A percentile compares a stretch with the other conserved stretches of the same genome.
Conservation (phyloP, 306 rosid genomes). For the Lathyrus aphaca region DNA sequence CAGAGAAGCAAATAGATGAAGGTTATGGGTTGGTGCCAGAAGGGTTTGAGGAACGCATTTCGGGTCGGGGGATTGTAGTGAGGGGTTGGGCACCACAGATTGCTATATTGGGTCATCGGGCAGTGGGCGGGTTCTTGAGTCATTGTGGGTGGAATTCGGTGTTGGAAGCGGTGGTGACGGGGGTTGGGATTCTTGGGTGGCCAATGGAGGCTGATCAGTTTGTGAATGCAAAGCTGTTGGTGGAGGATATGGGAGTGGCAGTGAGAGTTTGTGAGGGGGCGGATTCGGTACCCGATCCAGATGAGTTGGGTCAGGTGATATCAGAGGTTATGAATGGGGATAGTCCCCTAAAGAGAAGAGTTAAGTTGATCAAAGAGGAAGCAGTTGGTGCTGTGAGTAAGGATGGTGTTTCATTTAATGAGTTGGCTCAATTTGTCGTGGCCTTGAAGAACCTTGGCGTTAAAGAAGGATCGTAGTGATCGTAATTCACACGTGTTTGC, state of each 20-base stretch:
- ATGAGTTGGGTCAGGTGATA: slow-evolving; percentile 45
- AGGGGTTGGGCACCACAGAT: slow-evolving; percentile 45
- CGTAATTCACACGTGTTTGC: background rate
- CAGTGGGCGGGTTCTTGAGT: slow-evolving; percentile 45
- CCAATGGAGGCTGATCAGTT: slow-evolving; percentile 88
- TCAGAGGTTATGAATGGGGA: slow-evolving; percentile 32
- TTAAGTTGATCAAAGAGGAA: slow-evolving; percentile 42
- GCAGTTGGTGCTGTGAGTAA: slow-evolving; percentile 42
- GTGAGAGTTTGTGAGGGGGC: slow-evolving; percentile 56
- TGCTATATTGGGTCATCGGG: slow-evolving; percentile 37
- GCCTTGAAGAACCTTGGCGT: slow-evolving; percentile 37
- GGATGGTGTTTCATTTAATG: slow-evolving; percentile 50
- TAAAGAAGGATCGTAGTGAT: background rate
- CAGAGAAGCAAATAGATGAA: slow-evolving; percentile 11
- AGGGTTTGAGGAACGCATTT: slow-evolving; percentile 60
- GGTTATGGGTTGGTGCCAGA: slow-evolving; percentile 47
- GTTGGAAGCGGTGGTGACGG: slow-evolving; percentile 52
- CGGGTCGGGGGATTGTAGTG: slow-evolving; percentile 50
- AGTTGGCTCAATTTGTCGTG: slow-evolving; percentile 48
- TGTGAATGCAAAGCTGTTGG: slow-evolving; percentile 57
- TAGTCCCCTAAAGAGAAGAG: slow-evolving; percentile 34
- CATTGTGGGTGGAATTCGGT: slow-evolving; percentile 58
- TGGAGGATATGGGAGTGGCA: slow-evolving; percentile 56
- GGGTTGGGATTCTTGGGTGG: slow-evolving; percentile 66
- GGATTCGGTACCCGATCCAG: slow-evolving; percentile 54